phyloP scores from a whole-genome alignment of 2,329 filamentous ascomycete species.

The Talaromyces atroroseus region DNA sequence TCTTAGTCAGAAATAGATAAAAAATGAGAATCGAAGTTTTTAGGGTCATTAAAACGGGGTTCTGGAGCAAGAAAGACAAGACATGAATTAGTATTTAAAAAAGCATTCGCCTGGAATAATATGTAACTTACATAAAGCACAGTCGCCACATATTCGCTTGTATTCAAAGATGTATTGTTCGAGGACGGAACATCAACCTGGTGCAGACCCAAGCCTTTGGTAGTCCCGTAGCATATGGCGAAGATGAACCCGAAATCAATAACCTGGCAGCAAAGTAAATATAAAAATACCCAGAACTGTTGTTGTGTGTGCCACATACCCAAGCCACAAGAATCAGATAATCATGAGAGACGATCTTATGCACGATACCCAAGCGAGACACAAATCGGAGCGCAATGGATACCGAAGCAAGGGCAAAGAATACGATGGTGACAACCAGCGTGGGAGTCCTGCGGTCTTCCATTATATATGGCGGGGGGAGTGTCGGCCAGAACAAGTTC shows the following conservation, averaged over 20 bases:
- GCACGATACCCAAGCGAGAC: constrained; percentile 68
- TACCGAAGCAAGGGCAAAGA: constrained; percentile 61
- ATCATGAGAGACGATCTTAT: constrained; percentile 69
- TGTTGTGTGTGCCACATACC: constrained; percentile 39
- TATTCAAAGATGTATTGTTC: constrained; percentile 32
- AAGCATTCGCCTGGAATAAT: background rate
- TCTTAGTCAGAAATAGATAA: constrained; percentile 76
- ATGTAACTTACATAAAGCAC: constrained; percentile 52
- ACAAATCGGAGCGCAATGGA: constrained; percentile 72
- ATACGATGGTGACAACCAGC: constrained; percentile 38
- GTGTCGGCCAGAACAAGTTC: background rate
- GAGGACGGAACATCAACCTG: constrained; percentile 30
- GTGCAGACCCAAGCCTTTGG: constrained; percentile 41
- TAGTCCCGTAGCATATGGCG: constrained; percentile 41
- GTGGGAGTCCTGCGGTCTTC: constrained; percentile 32
- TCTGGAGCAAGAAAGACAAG: constrained; percentile 46
- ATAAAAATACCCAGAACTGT: constrained; percentile 2
- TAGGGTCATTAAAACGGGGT: constrained; percentile 81
- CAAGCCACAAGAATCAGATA: constrained; percentile 75
- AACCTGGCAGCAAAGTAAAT: constrained; percentile 22
- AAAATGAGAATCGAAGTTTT: constrained; percentile 92
- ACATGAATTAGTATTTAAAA: background rate
- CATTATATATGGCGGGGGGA: constrained; percentile 17
- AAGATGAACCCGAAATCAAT: constrained; percentile 44
- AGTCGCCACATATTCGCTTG: constrained; percentile 55